phyloP scores from a whole-genome alignment of 768 basidiomycete species.

The Hirschioporus abietinus region DNA sequence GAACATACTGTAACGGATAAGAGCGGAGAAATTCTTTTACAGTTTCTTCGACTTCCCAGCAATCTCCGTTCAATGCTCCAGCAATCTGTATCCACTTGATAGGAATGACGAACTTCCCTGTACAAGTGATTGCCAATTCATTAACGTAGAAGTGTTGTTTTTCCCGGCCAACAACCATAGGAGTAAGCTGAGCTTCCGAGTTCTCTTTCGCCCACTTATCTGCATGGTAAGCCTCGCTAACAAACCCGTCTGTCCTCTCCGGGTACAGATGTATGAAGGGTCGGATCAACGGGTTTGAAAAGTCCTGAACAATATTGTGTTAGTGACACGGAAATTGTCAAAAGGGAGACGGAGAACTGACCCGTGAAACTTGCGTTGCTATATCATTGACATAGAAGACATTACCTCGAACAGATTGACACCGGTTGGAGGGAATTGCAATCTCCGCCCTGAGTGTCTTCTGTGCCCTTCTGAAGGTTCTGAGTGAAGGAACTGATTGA shows the following conservation, averaged over 20 bases:
- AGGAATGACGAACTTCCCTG: not conserved
- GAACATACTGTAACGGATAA: no score
- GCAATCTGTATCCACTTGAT: not conserved
- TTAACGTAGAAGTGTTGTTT: not conserved
- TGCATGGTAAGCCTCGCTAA: not conserved
- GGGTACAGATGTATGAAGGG: not conserved
- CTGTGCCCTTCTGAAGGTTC: no score
- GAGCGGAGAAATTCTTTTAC: no score
- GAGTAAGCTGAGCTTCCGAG: not conserved
- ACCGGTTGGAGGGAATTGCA: no score
- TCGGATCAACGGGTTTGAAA: not conserved
- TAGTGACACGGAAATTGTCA: no score
- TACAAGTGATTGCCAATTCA: not conserved
- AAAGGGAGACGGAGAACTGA: no score
- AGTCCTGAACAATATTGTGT: not conserved
- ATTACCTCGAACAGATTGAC: not conserved
- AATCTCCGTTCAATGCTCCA: not conserved
- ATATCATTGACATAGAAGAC: not conserved
- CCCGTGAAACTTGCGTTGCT: not conserved
- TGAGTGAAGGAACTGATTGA: no score
- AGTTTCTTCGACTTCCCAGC: no score
- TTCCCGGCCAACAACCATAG: not conserved
- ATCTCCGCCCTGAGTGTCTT: no score
- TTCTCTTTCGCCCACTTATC: not conserved
- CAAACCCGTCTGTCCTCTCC: not conserved